phyloP scores from a whole-genome alignment of 2,329 filamentous ascomycete species.

The Paraphoma chrysanthemicola region DNA sequence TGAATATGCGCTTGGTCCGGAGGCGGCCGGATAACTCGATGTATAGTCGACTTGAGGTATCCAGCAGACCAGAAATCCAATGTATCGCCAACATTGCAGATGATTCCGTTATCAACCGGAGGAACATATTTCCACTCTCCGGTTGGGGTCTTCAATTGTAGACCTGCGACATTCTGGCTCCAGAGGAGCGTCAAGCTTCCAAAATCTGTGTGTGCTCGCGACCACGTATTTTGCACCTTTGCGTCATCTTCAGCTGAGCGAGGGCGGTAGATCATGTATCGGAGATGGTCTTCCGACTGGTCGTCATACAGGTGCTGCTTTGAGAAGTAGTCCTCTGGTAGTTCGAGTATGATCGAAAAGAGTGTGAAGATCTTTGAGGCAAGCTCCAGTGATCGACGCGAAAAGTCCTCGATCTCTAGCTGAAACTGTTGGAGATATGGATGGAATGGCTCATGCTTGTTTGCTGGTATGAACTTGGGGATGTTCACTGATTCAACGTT shows the following conservation, averaged over 20 bases:
- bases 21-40: conserved; percentile 58
- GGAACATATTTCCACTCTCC: conserved; percentile 58
- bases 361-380: conserved; percentile 48
- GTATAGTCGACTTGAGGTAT: conserved; percentile 58
- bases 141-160: conserved; percentile 55
- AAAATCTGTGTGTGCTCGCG: conserved; percentile 59
- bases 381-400: conserved; percentile 29
- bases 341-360: conserved; percentile 49
- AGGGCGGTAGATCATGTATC: conserved; percentile 54
- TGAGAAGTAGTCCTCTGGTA: conserved; percentile 48
- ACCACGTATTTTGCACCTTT: conserved; percentile 50
- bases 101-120: conserved; percentile 55
- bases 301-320: conserved; percentile 46
- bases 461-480: conserved; percentile 38
- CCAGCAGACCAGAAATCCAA: conserved; percentile 50
- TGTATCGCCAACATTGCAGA: conserved; percentile 58
- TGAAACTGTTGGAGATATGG: conserved; percentile 33
- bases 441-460: conserved; percentile 33
- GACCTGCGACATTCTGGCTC: conserved; percentile 55
- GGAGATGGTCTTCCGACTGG: conserved; percentile 49
- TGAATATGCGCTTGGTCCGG: conserved; percentile 46
- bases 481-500: conserved; percentile 43
- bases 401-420: conserved; percentile 37
- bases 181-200: conserved; percentile 57
- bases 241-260: conserved; percentile 46